These are phyloP conservation scores for Fragaria nilgerrensis DNA, from an alignment of 306 rosid genomes.

Conservation along the genomic window DNA sequence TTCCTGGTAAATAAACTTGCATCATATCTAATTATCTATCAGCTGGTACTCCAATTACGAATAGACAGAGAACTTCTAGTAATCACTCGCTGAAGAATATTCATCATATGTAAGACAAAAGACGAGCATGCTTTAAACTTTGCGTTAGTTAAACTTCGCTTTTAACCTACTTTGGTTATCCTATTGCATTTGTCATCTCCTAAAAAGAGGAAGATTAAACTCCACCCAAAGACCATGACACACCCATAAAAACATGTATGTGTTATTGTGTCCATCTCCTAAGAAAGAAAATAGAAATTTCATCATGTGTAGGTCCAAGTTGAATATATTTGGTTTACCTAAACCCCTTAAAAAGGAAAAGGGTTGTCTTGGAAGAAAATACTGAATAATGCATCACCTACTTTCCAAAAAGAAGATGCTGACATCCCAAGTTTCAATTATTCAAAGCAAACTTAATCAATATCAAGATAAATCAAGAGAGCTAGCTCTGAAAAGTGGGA, in stretches of 20 bases:
- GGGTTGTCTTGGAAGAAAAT: conserved; percentile 61
- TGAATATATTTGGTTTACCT: conserved; percentile 32
- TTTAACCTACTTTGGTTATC: conserved; percentile 46
- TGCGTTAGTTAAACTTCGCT: conserved; percentile 41
- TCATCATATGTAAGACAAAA: conserved; percentile 31
- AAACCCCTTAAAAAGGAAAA: conserved; percentile 47
- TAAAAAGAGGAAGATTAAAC: conserved; percentile 34
- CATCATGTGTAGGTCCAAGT: conserved; percentile 27
- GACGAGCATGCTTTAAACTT: conserved; percentile 9
- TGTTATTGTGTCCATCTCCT: neutral
- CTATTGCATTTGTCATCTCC: conserved; percentile 50
- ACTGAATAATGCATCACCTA: conserved; percentile 30
- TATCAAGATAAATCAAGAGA: neutral
- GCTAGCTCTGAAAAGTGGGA: conserved; percentile 17
- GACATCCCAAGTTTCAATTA: conserved; percentile 44
- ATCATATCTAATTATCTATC: neutral
- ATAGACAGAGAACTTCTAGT: too few relatives aligned
- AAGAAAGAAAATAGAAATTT: neutral
- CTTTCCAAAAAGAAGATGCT: conserved; percentile 60
- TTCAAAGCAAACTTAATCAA: conserved; percentile 9
- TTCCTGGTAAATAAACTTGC: neutral
- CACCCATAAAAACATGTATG: neutral
- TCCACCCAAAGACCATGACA: conserved; percentile 1
- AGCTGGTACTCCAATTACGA: too few relatives aligned
- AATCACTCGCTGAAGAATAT: neutral